A percentile compares a stretch with the other conserved stretches of the same genome.
Conservation (phyloP, 2,329 filamentous ascomycete genomes). For the Ophidiomyces ophidiicola region DNA sequence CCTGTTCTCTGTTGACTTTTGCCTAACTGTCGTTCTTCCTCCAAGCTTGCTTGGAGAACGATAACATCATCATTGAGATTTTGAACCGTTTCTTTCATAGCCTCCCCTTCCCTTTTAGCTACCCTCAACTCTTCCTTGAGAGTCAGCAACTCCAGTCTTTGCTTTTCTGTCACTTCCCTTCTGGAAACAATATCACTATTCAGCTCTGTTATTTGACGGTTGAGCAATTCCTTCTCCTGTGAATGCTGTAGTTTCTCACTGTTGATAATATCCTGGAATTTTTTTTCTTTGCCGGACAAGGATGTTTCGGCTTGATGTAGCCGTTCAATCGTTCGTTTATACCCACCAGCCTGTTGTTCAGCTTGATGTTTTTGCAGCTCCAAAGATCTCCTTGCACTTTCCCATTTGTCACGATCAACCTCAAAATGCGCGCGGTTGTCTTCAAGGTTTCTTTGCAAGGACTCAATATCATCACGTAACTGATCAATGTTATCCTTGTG, state of each 20-base stretch:
- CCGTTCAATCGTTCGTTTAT: constrained; percentile 59
- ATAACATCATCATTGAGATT: constrained; percentile 65
- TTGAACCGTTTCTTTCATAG: constrained; percentile 53
- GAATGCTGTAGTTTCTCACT: constrained; percentile 61
- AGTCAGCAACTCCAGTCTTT: constrained; percentile 53
- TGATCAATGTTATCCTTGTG: constrained; percentile 45
- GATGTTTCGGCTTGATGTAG: constrained; percentile 56
- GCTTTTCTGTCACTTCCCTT: constrained; percentile 51
- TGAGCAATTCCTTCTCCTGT: constrained; percentile 57
- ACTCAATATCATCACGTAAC: constrained; percentile 45
- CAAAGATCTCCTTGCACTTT: constrained; percentile 51
- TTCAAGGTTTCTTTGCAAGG: constrained; percentile 52
- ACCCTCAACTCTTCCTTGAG: constrained; percentile 60
- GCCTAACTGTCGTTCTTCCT: constrained; percentile 52
- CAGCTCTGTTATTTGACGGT: constrained; percentile 61
- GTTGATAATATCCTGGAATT: constrained; percentile 54
- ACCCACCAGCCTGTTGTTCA: constrained; percentile 53
- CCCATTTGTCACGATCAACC: constrained; percentile 61
- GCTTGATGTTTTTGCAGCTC: constrained; percentile 54
- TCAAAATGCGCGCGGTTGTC: constrained; percentile 60
- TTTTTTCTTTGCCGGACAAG: constrained; percentile 55
- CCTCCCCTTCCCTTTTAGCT: constrained; percentile 50
- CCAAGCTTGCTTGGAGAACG: constrained; percentile 53
- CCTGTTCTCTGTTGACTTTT: constrained; percentile 46
- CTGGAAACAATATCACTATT: constrained; percentile 58